Evolutionary conservation across 83 land plant genomes (phyloP), one percentile per base, ranked within the genome.

Genomic region (Thuja plicata): DNA sequence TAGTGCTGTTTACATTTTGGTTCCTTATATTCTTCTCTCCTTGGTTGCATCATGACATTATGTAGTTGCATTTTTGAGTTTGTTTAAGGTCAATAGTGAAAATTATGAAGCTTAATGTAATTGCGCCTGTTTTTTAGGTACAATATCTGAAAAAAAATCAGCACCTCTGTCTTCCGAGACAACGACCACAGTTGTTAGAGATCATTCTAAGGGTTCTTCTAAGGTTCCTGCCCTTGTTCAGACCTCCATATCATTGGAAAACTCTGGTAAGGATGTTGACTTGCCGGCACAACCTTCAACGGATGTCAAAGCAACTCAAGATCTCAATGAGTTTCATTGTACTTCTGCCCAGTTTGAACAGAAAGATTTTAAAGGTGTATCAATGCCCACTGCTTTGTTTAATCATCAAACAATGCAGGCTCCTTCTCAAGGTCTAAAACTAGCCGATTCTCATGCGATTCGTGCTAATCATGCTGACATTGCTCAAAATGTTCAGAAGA

Each of bases 401-500:
- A 87, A 54, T 87, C 55, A 86, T 11, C 84, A 76, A 2, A 84
- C 37, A 1, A 55, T 48, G 35, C 93, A 89, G 27, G 30, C 16
- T 30, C 88, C 78, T 87, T 52, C 41, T n/a, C 92, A 89, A 52
- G 87, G 80, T 38, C 30, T 62, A 54, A 88, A 66, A 43, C 82
- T 60, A 85, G 85, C 35, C 27, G 92, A 90, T 41, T 79, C 91
- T 34, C 52, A 90, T 73, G 50, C 89, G 16, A 19, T 86, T 79
- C 46, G 88, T 90, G 85, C 91, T 88, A 54, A 71, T 52, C 92
- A 91, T 89, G 41, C 46, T 92, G 94, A 95, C 35, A 95, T 93
- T 85, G 88, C 90, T 52, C 91, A 79, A 83, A 85, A 88, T 60
- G 89, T 95, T 81, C 93, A 92, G 82, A 91, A 91, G 60, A 35